Evolutionary conservation across 805 yeast species (phyloP).

Genomic region (Komagataella ulmi): DNA sequence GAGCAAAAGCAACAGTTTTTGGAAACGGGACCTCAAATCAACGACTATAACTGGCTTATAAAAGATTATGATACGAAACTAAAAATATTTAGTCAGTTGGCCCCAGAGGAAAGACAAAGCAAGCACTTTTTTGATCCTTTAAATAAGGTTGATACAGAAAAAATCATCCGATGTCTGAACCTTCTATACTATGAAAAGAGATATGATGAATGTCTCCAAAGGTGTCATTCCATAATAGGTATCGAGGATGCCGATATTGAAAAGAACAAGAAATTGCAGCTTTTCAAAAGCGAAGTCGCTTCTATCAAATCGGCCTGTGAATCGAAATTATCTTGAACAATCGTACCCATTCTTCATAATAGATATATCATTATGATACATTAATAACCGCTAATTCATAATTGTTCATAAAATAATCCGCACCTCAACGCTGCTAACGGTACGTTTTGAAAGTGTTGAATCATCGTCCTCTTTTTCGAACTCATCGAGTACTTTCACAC

Average conservation of each 20-base stretch:
- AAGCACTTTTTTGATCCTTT: background rate
- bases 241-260: background rate
- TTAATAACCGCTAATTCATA: background rate
- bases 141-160: constrained; percentile 41
- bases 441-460: constrained; percentile 23
- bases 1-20: constrained; percentile 38
- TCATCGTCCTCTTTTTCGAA: constrained; percentile 21
- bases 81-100: background rate
- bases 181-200: constrained; percentile 42
- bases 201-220: constrained; percentile 35
- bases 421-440: constrained; percentile 34
- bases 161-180: constrained; percentile 47
- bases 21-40: constrained; percentile 42
- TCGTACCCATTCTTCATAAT: background rate
- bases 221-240: constrained; percentile 15
- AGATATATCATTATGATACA: background rate
- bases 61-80: background rate
- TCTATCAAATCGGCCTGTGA: background rate
- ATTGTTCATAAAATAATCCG: constrained; percentile 11
- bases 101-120: background rate
- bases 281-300: background rate
- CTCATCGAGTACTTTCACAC: constrained; percentile 65
- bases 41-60: constrained; percentile 30
- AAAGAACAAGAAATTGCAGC: background rate
- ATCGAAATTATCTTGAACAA: background rate